Base-by-base conservation (phyloP, 768 basidiomycete genomes). In the Termitomyces sp. region DNA sequence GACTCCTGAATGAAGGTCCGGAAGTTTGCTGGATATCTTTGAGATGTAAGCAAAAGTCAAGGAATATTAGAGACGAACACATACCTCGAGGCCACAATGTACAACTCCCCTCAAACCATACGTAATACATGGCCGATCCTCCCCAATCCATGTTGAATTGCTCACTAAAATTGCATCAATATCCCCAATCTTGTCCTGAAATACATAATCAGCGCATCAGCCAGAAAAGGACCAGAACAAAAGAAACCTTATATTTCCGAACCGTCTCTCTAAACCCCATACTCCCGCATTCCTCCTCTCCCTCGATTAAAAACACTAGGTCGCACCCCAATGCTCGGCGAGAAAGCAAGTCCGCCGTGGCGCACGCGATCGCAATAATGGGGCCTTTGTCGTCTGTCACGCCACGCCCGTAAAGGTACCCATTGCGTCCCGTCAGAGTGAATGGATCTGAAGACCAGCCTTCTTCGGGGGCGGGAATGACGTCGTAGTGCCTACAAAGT, bases 331-430 rank as follows among this genome's bases (percentile, higher is more conserved):
- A 81, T 12, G 86, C 81, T 1, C 93, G 79, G 13, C 77, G 75
- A 27, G 84, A 76, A 3, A 94, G 80, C 44, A 98, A 69, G 22
- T 90, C 84, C 0, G 94, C 90, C 12, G 88, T 93, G 0, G 97
- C 97, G 62, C 86, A 92, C 0, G 96, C 97, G 16, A 87, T 81
- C 1, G 95, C 94, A 59, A 98, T 79, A 46, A 97, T 87, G 0
- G 97, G 97, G 0, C 96, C 97, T 67, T 99, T 98, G 76, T 99
- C 87, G 64, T 99, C 97, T 1, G 92, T 90, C 1, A 91, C 88
- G 4, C 97, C 93, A 46, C 91, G 85, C 22, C 95, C 96, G 64
- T 94, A 94, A 0, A 95, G 74, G 66, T 90, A 94, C 0, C 94
- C 94, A 64, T 98, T 94, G 12, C 85, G 80, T 2, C 94, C 94